Percentiles rank a stretch among this genome's conserved stretches.
Evolutionary conservation across 169 alveolate species (phyloP).

Genomic region (Eimeria necatrix): DNA sequence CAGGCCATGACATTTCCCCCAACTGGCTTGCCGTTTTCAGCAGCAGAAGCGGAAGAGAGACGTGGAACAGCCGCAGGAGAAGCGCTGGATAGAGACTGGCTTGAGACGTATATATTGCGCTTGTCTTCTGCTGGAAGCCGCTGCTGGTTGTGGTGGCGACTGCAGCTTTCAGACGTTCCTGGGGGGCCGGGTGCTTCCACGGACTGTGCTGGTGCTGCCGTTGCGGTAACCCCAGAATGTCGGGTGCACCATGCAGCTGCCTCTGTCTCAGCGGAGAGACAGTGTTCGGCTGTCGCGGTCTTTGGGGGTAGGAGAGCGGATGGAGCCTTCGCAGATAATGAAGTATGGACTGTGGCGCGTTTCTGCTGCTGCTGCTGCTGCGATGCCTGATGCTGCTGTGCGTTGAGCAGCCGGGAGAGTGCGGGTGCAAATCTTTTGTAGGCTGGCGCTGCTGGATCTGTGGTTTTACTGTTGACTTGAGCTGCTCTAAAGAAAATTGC

Average conservation of each 20-base stretch:
- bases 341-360: not conserved
- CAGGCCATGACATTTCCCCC: not conserved
- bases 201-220: constrained; percentile 29
- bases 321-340: constrained; percentile 71
- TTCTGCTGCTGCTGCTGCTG: constrained; percentile 52
- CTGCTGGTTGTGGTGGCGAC: constrained; percentile 72
- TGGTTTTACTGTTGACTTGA: not conserved
- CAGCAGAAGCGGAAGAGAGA: not conserved
- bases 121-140: constrained; percentile 2
- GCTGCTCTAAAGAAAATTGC: not conserved
- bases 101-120: not conserved
- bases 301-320: constrained; percentile 55
- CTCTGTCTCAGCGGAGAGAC: constrained; percentile 67
- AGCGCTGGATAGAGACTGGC: constrained; percentile 53
- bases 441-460: not conserved
- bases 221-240: constrained; percentile 33
- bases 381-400: not conserved
- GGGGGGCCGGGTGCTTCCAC: not conserved
- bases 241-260: constrained; percentile 75
- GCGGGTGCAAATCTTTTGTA: not conserved
- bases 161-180: not conserved
- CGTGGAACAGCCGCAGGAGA: not conserved
- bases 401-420: not conserved
- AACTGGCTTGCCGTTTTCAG: not conserved
- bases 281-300: constrained; percentile 65